Percentiles rank a stretch among this genome's conserved stretches.
Evolutionary conservation across 169 alveolate species (phyloP).

Genomic region (Plasmodium cynomolgi): DNA sequence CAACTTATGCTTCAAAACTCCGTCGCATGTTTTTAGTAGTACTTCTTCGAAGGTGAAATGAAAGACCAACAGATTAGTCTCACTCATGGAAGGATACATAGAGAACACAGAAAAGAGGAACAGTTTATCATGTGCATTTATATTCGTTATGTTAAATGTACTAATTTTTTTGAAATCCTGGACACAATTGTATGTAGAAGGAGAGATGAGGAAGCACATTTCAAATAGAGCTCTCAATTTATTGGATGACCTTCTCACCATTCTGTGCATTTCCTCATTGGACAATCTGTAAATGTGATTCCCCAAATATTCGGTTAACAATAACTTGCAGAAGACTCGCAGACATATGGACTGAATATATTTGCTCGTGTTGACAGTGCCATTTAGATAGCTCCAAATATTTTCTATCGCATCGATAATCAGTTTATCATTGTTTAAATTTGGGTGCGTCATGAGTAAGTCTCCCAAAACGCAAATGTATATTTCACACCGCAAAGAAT

Average conservation of each 20-base stretch:
- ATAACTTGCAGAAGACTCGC: constrained; percentile 73
- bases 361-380: constrained; percentile 75
- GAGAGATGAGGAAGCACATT: constrained; percentile 79
- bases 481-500: constrained; percentile 81
- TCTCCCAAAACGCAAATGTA: constrained; percentile 80
- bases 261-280: constrained; percentile 23
- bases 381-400: constrained; percentile 78
- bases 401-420: constrained; percentile 75
- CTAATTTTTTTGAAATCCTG: constrained; percentile 77
- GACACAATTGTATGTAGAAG: constrained; percentile 60
- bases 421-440: constrained; percentile 39
- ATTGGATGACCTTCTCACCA: constrained; percentile 53
- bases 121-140: constrained; percentile 79
- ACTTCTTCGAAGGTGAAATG: constrained; percentile 82
- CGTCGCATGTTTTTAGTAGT: constrained; percentile 77
- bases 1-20: constrained; percentile 75
- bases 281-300: neutral
- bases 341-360: constrained; percentile 80
- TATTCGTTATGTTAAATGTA: constrained; percentile 48
- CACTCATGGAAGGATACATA: constrained; percentile 81
- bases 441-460: constrained; percentile 76
- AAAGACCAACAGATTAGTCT: constrained; percentile 71
- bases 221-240: constrained; percentile 79
- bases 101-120: constrained; percentile 73
- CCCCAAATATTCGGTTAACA: constrained; percentile 70